Conservation (phyloP, 495 filamentous ascomycete species). For the Neurospora sp. region DNA sequence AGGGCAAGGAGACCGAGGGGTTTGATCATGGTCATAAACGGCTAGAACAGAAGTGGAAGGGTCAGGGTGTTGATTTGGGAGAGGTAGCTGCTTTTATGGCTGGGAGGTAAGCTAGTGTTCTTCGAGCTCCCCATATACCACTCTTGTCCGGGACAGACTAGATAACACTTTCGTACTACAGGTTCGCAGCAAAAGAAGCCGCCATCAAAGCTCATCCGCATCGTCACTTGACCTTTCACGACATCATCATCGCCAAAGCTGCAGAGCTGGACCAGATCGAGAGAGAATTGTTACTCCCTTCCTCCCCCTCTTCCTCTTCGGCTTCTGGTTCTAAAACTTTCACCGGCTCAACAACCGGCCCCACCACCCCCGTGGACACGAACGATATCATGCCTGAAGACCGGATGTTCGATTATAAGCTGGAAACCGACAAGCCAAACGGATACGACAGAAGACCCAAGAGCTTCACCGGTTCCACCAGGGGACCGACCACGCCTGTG, state of each 20-base stretch:
- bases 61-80: conserved; percentile 9
- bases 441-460: neutral
- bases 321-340: neutral
- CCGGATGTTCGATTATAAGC: neutral
- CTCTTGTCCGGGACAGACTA: neutral
- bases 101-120: conserved; percentile 32
- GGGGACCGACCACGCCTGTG: neutral
- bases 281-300: neutral
- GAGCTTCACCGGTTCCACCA: neutral
- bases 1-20: neutral
- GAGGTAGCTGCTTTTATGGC: conserved; percentile 33
- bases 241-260: conserved; percentile 31
- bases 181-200: conserved; percentile 58
- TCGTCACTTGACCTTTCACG: conserved; percentile 32
- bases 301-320: neutral
- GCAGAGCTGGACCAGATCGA: neutral
- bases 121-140: neutral
- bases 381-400: neutral
- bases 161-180: neutral
- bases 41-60: neutral
- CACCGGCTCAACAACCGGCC: neutral
- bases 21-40: neutral
- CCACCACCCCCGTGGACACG: neutral
- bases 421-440: neutral
- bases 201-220: conserved; percentile 47